A percentile compares a stretch with the other conserved stretches of the same genome.
Evolutionary conservation across 2,329 filamentous ascomycete genomes (phyloP).

Genomic region (Ceratocystis ficicola): DNA sequence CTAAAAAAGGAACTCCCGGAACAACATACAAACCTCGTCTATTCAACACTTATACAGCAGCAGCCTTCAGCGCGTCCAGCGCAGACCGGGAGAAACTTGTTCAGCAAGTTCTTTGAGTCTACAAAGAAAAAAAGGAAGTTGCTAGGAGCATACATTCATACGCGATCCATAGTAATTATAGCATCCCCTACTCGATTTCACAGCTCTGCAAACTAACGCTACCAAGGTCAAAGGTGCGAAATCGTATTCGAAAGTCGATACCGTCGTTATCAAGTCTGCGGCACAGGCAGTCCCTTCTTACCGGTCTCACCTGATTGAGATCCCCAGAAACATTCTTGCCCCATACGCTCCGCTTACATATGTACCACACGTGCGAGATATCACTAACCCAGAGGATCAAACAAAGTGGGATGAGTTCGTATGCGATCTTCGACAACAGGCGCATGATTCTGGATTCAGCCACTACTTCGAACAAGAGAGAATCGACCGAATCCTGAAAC

Average conservation of each 20-base stretch:
- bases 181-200: not conserved
- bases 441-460: conserved; percentile 15
- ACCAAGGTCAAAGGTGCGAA: conserved; percentile 9
- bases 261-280: conserved; percentile 39
- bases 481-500: conserved; percentile 17
- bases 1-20: conserved; percentile 12
- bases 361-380: conserved; percentile 46
- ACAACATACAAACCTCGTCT: conserved; percentile 12
- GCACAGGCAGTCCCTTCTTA: conserved; percentile 45
- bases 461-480: conserved; percentile 19
- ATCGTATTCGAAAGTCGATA: conserved; percentile 22
- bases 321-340: conserved; percentile 47
- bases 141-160: not conserved
- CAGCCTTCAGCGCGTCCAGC: not conserved
- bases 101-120: not conserved
- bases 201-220: not conserved
- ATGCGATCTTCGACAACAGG: conserved; percentile 17
- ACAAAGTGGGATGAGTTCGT: conserved; percentile 17
- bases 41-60: conserved; percentile 9
- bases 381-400: conserved; percentile 41
- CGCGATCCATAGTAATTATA: not conserved
- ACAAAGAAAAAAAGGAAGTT: not conserved
- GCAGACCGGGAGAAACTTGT: conserved; percentile 1
- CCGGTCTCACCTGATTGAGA: conserved; percentile 48
- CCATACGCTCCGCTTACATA: conserved; percentile 50